Evolutionary conservation across 1,284 basidiomycete genomes (phyloP), one percentile per base, ranked within the genome.

Genomic region (Bjerkandera adusta): DNA sequence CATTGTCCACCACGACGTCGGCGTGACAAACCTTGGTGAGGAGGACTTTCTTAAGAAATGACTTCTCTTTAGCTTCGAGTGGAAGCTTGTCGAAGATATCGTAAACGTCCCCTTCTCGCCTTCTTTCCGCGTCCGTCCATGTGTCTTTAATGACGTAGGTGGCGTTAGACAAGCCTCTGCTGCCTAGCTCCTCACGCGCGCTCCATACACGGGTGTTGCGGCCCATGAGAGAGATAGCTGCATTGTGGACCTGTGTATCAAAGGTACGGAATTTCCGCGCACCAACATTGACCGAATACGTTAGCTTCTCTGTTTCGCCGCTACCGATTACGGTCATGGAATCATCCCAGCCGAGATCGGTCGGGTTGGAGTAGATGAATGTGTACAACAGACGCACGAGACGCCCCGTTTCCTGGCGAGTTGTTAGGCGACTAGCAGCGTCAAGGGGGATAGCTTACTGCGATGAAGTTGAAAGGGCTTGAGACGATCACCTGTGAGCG

Each of bases 401-500:
- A 16, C 20, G 22, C 26, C 16, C 13, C 36, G 36, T 38, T 20
- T n/a, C 26, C 36, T 24, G 22, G n/a, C 16, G 26, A 18, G 36
- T 16, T 36, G 35, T 11, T 11, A 36, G 12, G 16, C 11, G 35
- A 11, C 11, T 36, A 16, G 16, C 16, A 20, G 16, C 16, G 21
- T 15, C 12, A 5, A 11, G 11, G 11, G 16, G 35, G 10, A 18
- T 11, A 36, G 16, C 10, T 36, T 18, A 18, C 36, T 18, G 36
- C 26, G 15, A 38, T 38, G 18, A 38, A 38, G 36, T 38, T 38
- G 36, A 38, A 38, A 12, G 36, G 36, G 12, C 26, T 13, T 10
- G 36, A 38, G 11, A 38, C 36, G 20, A 38, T 22, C 6, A 38
- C 36, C 16, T 38, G 21, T 22, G 36, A 8, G 12, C 36, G 22